phyloP scores from a whole-genome alignment of 495 filamentous ascomycete genomes.

The Neurospora africana region DNA sequence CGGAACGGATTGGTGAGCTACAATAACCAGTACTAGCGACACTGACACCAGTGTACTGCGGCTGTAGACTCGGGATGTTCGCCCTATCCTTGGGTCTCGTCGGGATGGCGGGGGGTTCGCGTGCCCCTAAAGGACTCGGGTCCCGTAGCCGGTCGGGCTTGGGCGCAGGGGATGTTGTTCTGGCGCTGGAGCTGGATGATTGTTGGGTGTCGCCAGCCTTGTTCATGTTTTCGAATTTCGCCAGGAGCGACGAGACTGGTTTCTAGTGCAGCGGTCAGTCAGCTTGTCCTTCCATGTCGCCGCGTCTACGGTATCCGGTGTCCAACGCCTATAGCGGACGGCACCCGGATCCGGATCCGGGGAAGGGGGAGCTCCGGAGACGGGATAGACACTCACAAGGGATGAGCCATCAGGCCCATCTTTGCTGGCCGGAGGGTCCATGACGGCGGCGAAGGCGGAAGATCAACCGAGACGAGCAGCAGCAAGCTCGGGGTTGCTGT shows the following conservation, averaged over 20 bases:
- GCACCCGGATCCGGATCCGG: not conserved
- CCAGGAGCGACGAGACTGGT: slow-evolving; percentile 85
- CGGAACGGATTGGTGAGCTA: slow-evolving; percentile 18
- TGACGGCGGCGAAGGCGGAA: slow-evolving; percentile 21
- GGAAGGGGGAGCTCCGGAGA: not conserved
- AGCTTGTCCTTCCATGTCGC: not conserved
- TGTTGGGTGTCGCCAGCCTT: slow-evolving; percentile 35
- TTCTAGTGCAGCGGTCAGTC: slow-evolving; percentile 32
- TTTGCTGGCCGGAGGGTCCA: slow-evolving; percentile 27
- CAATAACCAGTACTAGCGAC: slow-evolving; percentile 3
- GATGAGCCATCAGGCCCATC: slow-evolving; percentile 49
- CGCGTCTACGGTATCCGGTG: not conserved
- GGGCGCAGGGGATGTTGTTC: slow-evolving; percentile 25
- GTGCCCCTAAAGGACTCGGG: slow-evolving; percentile 35
- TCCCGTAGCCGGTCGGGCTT: slow-evolving; percentile 33
- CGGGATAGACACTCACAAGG: slow-evolving; percentile 34
- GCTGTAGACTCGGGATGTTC: slow-evolving; percentile 13
- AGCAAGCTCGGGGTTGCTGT: slow-evolving; percentile 16
- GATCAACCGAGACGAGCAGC: slow-evolving; percentile 11
- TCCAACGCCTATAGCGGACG: not conserved
- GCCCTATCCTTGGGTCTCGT: slow-evolving; percentile 30
- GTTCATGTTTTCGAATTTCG: slow-evolving; percentile 83
- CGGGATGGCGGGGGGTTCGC: slow-evolving; percentile 44
- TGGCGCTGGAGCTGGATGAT: slow-evolving; percentile 8
- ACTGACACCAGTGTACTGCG: slow-evolving; percentile 10